Base-by-base conservation (phyloP, 768 basidiomycete genomes). In the Roridomyces roridus region DNA sequence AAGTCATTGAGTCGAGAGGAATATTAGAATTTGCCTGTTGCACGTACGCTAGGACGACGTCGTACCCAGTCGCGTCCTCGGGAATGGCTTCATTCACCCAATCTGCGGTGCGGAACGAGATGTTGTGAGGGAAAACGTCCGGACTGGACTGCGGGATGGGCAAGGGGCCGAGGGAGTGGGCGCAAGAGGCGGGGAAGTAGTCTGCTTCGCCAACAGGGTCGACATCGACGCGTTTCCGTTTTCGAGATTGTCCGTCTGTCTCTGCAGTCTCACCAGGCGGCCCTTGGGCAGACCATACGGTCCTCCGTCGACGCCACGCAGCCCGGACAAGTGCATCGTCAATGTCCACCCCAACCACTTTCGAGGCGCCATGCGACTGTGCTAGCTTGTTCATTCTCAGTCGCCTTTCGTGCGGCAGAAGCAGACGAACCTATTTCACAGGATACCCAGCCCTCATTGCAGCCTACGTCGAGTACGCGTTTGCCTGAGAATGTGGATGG, bases 361-460 rank as follows among this genome's bases (percentile, higher is more conserved):
- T 81, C n/a, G 65, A 68, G 6, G 91, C 88, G 2, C 81, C 82
- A 70, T 79, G 79, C 1, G 72, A 70, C 66, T 91, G 92, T 24
- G 88, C 92, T 92, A 57, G 17, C 46, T 50, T 63, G 52, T 43
- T 42, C 15, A 40, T 29, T 44, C 29, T 62, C 42, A 59, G 40
- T 36, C 20, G 31, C 31, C 31, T 34, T 34, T 28, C 20, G 31
- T 31, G 23, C 44, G 12, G 31, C 52, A 36, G 17, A 2, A 28
- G 5, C 21, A 26, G 21, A 39, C 58, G 44, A 35, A 88, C 93
- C 93, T n/a, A 95, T 85, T 68, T 95, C 91, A 67, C 89, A 89
- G 1, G 91, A 88, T 31, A 96, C 86, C 80, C 82, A 85, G 8
- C 94, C 94, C 66, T 92, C 87, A 68, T 96, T 96, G 68, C 91